Base-by-base conservation (phyloP, 768 basidiomycete genomes). In the Pisolithus orientalis region DNA sequence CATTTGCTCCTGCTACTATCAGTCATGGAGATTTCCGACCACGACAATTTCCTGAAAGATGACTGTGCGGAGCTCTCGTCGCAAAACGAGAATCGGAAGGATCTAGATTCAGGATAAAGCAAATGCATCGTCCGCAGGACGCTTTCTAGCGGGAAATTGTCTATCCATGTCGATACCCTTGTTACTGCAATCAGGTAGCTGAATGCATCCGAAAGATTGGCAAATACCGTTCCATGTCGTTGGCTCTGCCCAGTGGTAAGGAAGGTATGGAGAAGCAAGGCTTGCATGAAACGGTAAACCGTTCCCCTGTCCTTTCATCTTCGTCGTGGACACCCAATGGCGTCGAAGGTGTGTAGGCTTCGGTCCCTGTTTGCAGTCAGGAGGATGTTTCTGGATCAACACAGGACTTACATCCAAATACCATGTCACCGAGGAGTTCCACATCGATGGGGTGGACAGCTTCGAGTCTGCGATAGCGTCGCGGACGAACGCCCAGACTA, bases 381-480 rank as follows among this genome's bases (percentile, higher is more conserved):
- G 27, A 49, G 39, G 21, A 5, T 28, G 34, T 8, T 32, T 24
- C 39, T 31, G 34, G 29, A 6, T 32, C 21, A 38, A 43, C 13
- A 11, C 51, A 17, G 46, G 4, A 65, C 75, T 28, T 54, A 80
- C 80, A 81, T 32, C 66, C 59, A 24, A 54, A 61, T 4, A 75
- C 65, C 14, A 62, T 55, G 17, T 68, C 60, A 37, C 64, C 57
- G 38, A 82, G 65, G 1, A 54, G 57, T 5, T 44, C 39, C 6
- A 65, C 54, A 13, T 63, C 49, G 49, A 79, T 61, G 8, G 55
- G 53, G 29, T 74, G 69, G 17, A 83, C 79, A 25, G 60, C 63
- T 58, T 80, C 78, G n/a, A 87, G 66, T 51, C 68, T 71, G 55
- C 84, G 72, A 66, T 78, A 79, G 9, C 63, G 54, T 49, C 80